Evolutionary conservation across 257 asterid genomes (phyloP).

Genomic region (Ilex aquifolium): DNA sequence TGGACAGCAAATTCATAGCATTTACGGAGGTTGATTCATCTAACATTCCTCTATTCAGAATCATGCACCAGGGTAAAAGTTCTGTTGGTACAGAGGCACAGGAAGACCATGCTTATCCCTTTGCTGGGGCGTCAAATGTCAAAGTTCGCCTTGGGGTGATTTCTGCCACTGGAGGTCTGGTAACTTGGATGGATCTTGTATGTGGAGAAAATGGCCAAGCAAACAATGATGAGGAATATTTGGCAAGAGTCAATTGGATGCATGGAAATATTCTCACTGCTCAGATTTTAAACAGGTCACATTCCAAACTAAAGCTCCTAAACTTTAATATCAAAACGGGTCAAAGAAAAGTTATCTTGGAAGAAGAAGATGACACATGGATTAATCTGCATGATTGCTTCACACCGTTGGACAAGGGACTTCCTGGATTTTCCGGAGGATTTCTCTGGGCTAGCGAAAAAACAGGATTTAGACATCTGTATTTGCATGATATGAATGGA

Average conservation of each 20-base stretch:
- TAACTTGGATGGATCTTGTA: slow-evolving; percentile 81
- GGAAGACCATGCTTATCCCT: slow-evolving; percentile 97
- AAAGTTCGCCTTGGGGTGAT: slow-evolving; percentile 79
- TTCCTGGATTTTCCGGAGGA: slow-evolving; percentile 45
- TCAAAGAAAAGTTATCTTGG: slow-evolving; percentile 49
- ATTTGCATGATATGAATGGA: slow-evolving; percentile 63
- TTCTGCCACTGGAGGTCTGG: slow-evolving; percentile 55
- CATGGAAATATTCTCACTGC: slow-evolving; percentile 76
- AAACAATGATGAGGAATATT: slow-evolving; percentile 56
- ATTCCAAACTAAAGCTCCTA: slow-evolving; percentile 64
- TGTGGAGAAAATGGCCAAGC: slow-evolving; percentile 54
- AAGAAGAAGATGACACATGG: slow-evolving; percentile 81
- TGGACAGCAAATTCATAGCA: slow-evolving; percentile 80
- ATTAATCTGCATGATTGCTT: slow-evolving; percentile 85
- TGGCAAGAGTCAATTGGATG: slow-evolving; percentile 90
- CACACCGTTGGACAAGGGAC: slow-evolving; percentile 65
- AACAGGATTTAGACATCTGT: slow-evolving; percentile 81
- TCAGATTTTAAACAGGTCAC: slow-evolving; percentile 77
- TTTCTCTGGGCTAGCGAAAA: slow-evolving; percentile 93
- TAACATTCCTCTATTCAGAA: slow-evolving; percentile 65
- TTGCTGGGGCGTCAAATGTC: slow-evolving; percentile 75
- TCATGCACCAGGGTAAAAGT: slow-evolving; percentile 92
- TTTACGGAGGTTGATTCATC: slow-evolving; percentile 79
- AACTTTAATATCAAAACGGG: slow-evolving; percentile 80
- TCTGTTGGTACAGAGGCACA: slow-evolving; percentile 69